These are phyloP conservation scores for Aspergillus carbonarius DNA, from an alignment of 2,329 filamentous ascomycete species.

Conservation along the genomic window DNA sequence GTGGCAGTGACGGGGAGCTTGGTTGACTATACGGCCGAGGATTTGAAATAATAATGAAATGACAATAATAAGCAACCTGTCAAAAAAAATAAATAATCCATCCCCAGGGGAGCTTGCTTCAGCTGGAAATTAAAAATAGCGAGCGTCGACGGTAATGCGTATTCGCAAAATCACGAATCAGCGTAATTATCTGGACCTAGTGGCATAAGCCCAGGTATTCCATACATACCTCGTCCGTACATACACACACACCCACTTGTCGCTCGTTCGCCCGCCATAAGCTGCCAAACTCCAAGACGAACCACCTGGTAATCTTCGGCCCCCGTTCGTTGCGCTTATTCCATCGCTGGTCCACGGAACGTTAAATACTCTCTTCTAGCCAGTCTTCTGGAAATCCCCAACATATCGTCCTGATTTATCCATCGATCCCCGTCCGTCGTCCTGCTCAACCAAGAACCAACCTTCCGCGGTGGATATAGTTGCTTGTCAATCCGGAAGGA, in stretches of 20 bases:
- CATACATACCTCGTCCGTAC: background rate
- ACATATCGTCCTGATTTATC: background rate
- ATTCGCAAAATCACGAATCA: background rate
- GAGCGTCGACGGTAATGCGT: background rate
- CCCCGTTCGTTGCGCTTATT: constrained; percentile 9
- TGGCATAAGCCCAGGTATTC: background rate
- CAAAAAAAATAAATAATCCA: background rate
- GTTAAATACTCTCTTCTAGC: constrained; percentile 9
- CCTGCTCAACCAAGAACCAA: background rate
- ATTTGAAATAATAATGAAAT: constrained; percentile 3
- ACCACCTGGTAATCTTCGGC: constrained; percentile 2
- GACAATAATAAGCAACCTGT: background rate
- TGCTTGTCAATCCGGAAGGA: constrained; percentile 2
- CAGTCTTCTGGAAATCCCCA: background rate
- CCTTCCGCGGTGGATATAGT: constrained; percentile 4
- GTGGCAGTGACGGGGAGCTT: background rate
- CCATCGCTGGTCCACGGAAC: background rate
- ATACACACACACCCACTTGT: background rate
- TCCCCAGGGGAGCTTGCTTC: background rate
- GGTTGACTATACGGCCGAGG: background rate
- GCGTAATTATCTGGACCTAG: background rate
- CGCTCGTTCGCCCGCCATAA: background rate
- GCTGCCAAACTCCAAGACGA: constrained; percentile 4
- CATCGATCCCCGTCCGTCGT: background rate
- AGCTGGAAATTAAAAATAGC: background rate